Conservation (phyloP, 768 basidiomycete genomes). For the Austroboletus eburneus region DNA sequence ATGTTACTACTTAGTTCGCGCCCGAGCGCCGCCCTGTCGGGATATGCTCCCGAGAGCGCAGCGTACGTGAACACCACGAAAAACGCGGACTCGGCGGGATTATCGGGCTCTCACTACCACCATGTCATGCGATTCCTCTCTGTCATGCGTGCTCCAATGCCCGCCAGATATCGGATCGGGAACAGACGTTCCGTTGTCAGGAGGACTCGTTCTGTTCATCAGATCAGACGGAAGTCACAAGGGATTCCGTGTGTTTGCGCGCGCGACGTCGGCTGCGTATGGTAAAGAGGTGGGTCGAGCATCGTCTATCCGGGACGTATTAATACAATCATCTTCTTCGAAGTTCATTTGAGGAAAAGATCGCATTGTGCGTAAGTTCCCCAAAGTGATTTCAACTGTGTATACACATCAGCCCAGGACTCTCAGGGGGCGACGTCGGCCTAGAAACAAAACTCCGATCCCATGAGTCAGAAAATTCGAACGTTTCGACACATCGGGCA, state of each 20-base stretch:
- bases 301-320: conserved; percentile 3
- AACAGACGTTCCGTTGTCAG: no score
- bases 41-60: conserved; percentile 5
- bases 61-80: not conserved
- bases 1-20: not conserved
- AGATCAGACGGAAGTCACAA: conserved; percentile 2
- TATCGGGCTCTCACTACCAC: no score
- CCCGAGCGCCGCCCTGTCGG: not conserved
- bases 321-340: conserved; percentile 8
- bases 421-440: not conserved
- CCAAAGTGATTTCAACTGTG: not conserved
- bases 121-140: not conserved
- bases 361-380: not conserved
- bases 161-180: no score
- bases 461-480: not conserved
- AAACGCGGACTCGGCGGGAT: conserved; percentile 1
- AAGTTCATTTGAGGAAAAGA: conserved; percentile 7
- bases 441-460: not conserved
- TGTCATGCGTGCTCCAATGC: not conserved
- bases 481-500: conserved; percentile 4
- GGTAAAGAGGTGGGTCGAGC: conserved; percentile 10
- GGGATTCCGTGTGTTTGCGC: not conserved
- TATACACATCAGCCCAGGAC: not conserved
- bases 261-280: conserved; percentile 3
- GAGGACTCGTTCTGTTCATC: not conserved